A percentile compares a stretch with the other conserved stretches of the same genome.
Conservation (phyloP, 805 yeast species). For the Torulaspora quercuum region DNA sequence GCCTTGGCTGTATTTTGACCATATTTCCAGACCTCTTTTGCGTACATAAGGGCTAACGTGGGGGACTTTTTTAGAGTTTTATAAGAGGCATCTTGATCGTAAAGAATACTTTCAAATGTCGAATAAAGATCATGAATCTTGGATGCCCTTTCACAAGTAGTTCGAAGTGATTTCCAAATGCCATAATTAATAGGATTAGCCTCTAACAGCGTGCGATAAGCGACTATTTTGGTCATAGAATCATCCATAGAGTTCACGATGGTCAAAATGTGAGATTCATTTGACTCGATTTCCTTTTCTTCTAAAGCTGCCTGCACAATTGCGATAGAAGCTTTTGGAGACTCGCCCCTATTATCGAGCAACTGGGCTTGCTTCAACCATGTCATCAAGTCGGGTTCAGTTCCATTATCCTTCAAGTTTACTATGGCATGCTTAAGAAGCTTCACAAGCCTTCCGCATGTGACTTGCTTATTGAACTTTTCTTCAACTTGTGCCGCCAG, state of each 20-base stretch:
- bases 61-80: conserved; percentile 47
- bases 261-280: conserved; percentile 22
- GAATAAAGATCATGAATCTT: conserved; percentile 36
- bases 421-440: conserved; percentile 40
- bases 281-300: conserved; percentile 30
- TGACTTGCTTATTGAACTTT: conserved; percentile 40
- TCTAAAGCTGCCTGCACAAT: conserved; percentile 45
- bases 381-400: conserved; percentile 36
- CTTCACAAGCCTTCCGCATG: conserved; percentile 34
- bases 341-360: conserved; percentile 47
- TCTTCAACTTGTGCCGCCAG: conserved; percentile 68
- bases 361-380: conserved; percentile 59
- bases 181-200: conserved; percentile 45
- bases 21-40: conserved; percentile 62
- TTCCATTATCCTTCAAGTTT: conserved; percentile 47
- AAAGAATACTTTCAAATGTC: conserved; percentile 54
- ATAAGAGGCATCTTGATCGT: conserved; percentile 7
- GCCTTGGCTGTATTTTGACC: conserved; percentile 51
- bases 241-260: conserved; percentile 13
- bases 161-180: conserved; percentile 50
- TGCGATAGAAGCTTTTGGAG: conserved; percentile 48
- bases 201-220: conserved; percentile 42
- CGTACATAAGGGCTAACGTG: conserved; percentile 61
- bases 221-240: conserved; percentile 40
- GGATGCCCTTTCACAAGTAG: conserved; percentile 35